These are phyloP conservation scores for Erythrophleum fordii DNA, from an alignment of 306 rosid species.

Conservation along the genomic window DNA sequence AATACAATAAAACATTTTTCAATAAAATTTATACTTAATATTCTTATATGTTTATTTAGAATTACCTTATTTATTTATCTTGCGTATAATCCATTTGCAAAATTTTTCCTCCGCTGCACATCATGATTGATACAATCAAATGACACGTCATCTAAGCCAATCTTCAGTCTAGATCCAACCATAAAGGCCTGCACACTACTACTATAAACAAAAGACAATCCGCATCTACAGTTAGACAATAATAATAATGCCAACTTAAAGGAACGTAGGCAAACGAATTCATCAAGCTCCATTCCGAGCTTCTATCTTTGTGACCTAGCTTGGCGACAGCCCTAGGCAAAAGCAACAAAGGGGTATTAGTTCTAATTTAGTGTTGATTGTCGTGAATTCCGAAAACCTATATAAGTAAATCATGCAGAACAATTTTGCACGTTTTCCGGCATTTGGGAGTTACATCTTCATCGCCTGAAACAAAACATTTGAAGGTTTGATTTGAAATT, in stretches of 20 bases:
- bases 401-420: neutral
- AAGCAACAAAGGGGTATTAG: neutral
- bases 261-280: neutral
- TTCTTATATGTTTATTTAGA: too few species aligned
- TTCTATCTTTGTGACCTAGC: neutral
- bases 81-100: too few species aligned
- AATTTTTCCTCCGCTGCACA: too few species aligned
- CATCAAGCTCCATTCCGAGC: neutral
- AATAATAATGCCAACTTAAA: neutral
- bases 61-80: too few species aligned
- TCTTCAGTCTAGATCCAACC: too few species aligned
- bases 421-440: constrained; percentile 1
- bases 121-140: too few species aligned
- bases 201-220: neutral
- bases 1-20: too few species aligned
- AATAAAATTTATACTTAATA: too few species aligned
- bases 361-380: neutral
- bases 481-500: constrained; percentile 30
- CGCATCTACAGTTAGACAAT: neutral
- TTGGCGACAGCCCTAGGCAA: neutral
- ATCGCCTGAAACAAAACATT: constrained; percentile 35
- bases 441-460: constrained; percentile 25
- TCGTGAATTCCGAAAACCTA: neutral
- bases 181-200: neutral
- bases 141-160: too few species aligned